Conservation (phyloP, 176 grass and related monocot species). For the Hordeum marinum region DNA sequence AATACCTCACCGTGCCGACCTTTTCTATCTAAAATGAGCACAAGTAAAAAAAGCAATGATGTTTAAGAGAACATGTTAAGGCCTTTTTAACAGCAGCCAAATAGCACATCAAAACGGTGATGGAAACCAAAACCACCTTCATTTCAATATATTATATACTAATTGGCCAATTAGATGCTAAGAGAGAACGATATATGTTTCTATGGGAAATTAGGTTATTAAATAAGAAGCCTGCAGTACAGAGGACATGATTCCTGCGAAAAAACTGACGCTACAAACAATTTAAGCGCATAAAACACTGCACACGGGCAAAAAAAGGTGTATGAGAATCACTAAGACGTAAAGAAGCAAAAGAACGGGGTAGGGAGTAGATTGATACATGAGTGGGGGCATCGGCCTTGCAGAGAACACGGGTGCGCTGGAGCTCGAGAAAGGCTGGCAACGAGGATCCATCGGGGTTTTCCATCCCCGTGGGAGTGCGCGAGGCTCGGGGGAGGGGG, state of each 20-base stretch:
- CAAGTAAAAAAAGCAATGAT: neutral
- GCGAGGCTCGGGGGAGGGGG: neutral
- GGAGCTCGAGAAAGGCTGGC: constrained; percentile 41
- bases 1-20: neutral
- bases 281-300: neutral
- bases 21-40: neutral
- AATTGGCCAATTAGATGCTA: neutral
- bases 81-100: neutral
- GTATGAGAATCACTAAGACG: neutral
- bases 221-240: neutral
- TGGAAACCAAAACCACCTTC: neutral
- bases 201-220: neutral
- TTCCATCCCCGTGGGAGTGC: neutral
- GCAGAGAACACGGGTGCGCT: constrained; percentile 74
- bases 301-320: neutral
- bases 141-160: neutral
- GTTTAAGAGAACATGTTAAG: neutral
- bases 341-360: neutral
- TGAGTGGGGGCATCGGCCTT: constrained; percentile 65
- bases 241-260: neutral
- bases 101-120: neutral
- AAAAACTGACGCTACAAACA: neutral
- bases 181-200: neutral
- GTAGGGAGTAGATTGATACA: constrained; percentile 30
- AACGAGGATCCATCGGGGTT: neutral